Conservation (phyloP, 192 early-diverging fungal species). For the Geosiphon pyriformis region DNA sequence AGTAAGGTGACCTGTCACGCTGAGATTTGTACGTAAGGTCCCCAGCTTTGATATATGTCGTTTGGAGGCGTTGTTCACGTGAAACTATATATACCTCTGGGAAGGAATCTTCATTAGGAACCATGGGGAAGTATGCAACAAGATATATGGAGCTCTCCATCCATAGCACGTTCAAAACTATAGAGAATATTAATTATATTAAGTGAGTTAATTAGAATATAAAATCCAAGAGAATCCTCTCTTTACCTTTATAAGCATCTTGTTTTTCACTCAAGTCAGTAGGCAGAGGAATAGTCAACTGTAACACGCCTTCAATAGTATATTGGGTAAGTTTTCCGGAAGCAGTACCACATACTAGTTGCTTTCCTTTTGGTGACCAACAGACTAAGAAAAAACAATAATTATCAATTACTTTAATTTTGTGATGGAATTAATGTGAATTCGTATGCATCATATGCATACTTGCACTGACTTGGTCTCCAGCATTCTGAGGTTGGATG, state of each 20-base stretch:
- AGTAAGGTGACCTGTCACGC: conserved; percentile 44
- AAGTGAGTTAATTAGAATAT: too few species aligned
- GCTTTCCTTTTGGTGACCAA: conserved; percentile 90
- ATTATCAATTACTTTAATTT: background rate
- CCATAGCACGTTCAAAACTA: conserved; percentile 71
- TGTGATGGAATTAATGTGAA: background rate
- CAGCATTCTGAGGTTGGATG: background rate
- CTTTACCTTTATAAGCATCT: background rate
- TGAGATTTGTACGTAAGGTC: conserved; percentile 55
- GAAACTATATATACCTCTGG: conserved; percentile 55
- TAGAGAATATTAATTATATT: too few species aligned
- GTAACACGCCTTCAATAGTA: conserved; percentile 55
- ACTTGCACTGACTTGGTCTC: conserved; percentile 19
- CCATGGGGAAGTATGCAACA: conserved; percentile 38
- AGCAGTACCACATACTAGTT: conserved; percentile 70
- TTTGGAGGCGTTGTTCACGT: conserved; percentile 36
- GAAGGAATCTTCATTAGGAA: conserved; percentile 24
- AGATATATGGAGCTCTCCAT: conserved; percentile 65
- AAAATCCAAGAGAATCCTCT: too few species aligned
- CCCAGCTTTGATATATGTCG: conserved; percentile 46
- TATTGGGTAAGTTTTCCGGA: conserved; percentile 56
- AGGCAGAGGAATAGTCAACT: conserved; percentile 25
- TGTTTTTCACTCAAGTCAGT: conserved; percentile 3
- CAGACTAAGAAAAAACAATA: conserved; percentile 11
- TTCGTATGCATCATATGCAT: background rate